Percentiles rank a stretch among this genome's conserved stretches.
Evolutionary conservation across 768 basidiomycete genomes (phyloP).

Genomic region (Tricholoma sp.): DNA sequence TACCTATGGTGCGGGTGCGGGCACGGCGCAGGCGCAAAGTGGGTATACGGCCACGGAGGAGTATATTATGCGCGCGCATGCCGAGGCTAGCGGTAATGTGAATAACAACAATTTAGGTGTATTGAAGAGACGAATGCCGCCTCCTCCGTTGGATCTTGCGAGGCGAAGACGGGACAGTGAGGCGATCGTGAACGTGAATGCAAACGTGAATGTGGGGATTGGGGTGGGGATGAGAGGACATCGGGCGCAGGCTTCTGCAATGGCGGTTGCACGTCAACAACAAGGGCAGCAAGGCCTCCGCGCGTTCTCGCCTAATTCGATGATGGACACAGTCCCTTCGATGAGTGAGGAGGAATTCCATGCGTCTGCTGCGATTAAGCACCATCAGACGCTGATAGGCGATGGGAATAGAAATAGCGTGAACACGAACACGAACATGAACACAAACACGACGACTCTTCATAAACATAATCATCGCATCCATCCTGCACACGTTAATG

Average conservation of each 20-base stretch:
- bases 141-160: slow-evolving; percentile 30
- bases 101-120: slow-evolving; percentile 3
- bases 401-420: slow-evolving; percentile 8
- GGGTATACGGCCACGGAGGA: slow-evolving; percentile 70
- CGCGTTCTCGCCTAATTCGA: slow-evolving; percentile 15
- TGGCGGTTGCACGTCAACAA: slow-evolving; percentile 22
- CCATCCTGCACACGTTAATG: slow-evolving; percentile 24
- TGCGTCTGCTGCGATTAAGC: slow-evolving; percentile 8
- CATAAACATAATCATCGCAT: slow-evolving; percentile 13
- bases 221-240: slow-evolving; percentile 37
- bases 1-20: not conserved
- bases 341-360: slow-evolving; percentile 38
- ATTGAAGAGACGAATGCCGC: slow-evolving; percentile 9
- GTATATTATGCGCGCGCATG: slow-evolving; percentile 56
- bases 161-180: slow-evolving; percentile 16
- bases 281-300: slow-evolving; percentile 6
- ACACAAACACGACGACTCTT: slow-evolving; percentile 10
- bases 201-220: slow-evolving; percentile 19
- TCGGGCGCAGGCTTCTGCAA: slow-evolving; percentile 33
- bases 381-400: not conserved
- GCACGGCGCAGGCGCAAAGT: slow-evolving; percentile 29
- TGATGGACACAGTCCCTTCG: slow-evolving; percentile 13
- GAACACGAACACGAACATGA: slow-evolving; percentile 9
- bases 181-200: not conserved
- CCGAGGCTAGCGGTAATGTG: slow-evolving; percentile 18